A percentile compares a stretch with the other conserved stretches of the same genome.
These are phyloP conservation scores for Ceraceosorus guamensis DNA, from an alignment of 1,284 basidiomycete genomes.

Conservation along the genomic window DNA sequence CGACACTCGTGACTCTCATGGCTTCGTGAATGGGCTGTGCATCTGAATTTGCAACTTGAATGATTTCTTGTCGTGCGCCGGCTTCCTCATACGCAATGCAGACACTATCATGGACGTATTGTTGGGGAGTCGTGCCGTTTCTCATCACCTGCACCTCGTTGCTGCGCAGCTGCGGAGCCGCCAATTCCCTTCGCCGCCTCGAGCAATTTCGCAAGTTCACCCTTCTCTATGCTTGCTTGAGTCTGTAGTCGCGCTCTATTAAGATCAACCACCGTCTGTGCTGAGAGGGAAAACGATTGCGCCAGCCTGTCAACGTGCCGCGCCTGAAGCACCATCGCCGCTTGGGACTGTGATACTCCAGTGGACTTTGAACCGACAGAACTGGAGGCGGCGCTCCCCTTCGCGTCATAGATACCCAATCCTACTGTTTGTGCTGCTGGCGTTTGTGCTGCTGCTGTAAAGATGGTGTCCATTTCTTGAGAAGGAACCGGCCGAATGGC, in stretches of 20 bases:
- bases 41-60: too few relatives aligned
- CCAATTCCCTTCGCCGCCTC: constrained; percentile 2
- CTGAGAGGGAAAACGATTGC: constrained; percentile 10
- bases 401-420: background rate
- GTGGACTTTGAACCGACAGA: too few relatives aligned
- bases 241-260: constrained; percentile 15
- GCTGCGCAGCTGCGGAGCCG: too few relatives aligned
- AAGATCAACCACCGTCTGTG: constrained; percentile 16
- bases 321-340: constrained; percentile 6
- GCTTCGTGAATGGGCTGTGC: too few relatives aligned
- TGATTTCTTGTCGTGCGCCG: too few relatives aligned
- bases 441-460: constrained; percentile 1
- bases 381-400: background rate
- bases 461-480: constrained; percentile 21
- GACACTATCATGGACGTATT: too few relatives aligned
- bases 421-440: background rate
- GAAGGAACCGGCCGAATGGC: constrained; percentile 28
- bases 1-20: too few relatives aligned
- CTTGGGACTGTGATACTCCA: constrained; percentile 3
- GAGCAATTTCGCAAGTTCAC: constrained; percentile 3
- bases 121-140: too few relatives aligned
- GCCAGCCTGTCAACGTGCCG: constrained; percentile 7
- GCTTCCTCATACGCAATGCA: too few relatives aligned
- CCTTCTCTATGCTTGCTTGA: background rate
- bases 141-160: too few relatives aligned